A percentile compares a stretch with the other conserved stretches of the same genome.
Evolutionary conservation across 2,329 filamentous ascomycete genomes (phyloP).

Genomic region (Colletotrichum sp.): DNA sequence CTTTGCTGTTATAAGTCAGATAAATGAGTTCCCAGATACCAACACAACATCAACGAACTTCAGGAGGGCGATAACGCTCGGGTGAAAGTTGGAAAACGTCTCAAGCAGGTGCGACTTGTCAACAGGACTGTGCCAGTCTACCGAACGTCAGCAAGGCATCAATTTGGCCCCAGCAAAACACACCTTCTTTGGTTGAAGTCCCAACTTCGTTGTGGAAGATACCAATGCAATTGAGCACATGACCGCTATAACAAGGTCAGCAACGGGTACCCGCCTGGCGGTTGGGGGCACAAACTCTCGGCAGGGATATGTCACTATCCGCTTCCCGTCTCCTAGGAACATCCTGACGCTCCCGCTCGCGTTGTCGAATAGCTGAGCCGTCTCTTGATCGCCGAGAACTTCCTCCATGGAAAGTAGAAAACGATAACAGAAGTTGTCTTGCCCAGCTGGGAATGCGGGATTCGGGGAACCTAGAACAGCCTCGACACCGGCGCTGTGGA

Average conservation of each 20-base stretch:
- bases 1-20: constrained; percentile 28
- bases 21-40: rapidly evolving
- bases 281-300: constrained; percentile 27
- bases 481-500: constrained; percentile 37
- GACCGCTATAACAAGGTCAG: constrained; percentile 23
- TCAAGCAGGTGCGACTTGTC: constrained; percentile 30
- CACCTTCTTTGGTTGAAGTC: constrained; percentile 5
- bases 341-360: constrained; percentile 18
- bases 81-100: constrained; percentile 31
- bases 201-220: constrained; percentile 31
- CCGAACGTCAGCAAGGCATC: rapidly evolving
- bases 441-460: constrained; percentile 26
- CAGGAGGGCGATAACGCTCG: constrained; percentile 27
- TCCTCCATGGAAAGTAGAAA: constrained; percentile 38
- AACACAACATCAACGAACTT: constrained; percentile 21
- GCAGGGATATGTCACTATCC: constrained; percentile 38
- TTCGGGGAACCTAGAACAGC: constrained; percentile 31
- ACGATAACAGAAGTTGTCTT: constrained; percentile 38
- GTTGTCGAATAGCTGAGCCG: constrained; percentile 9
- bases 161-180: rapidly evolving
- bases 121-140: constrained; percentile 22
- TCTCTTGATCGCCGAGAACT: constrained; percentile 30
- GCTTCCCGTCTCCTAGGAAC: constrained; percentile 19
- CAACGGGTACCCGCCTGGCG: background rate
- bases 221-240: constrained; percentile 38